phyloP scores from a whole-genome alignment of 495 filamentous ascomycete genomes.

The Neurospora sp. region DNA sequence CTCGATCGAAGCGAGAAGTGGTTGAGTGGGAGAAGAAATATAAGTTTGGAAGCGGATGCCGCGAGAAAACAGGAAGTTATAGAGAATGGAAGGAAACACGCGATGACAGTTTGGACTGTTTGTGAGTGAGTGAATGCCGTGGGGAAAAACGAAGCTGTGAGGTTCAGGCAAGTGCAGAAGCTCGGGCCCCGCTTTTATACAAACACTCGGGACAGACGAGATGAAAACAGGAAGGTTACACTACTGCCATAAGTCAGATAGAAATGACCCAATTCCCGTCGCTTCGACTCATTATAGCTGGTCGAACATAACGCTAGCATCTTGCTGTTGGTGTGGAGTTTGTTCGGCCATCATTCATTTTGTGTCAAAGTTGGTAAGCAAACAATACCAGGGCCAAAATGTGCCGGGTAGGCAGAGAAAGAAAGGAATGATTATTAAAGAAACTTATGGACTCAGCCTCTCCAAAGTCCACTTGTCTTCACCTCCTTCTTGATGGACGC shows the following conservation, averaged over 20 bases:
- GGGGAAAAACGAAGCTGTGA: not conserved
- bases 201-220: not conserved
- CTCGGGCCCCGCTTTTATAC: not conserved
- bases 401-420: not conserved
- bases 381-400: not conserved
- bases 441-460: constrained; percentile 47
- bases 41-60: not conserved
- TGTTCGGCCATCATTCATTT: not conserved
- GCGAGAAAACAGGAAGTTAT: not conserved
- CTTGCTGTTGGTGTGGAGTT: not conserved
- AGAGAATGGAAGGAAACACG: not conserved
- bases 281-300: not conserved
- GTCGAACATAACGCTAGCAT: not conserved
- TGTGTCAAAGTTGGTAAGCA: not conserved
- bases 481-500: constrained; percentile 28
- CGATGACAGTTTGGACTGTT: not conserved
- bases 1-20: not conserved
- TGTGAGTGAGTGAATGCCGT: not conserved
- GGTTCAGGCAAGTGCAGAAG: not conserved
- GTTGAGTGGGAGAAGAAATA: not conserved
- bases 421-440: too few species aligned
- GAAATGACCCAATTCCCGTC: not conserved
- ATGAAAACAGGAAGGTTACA: not conserved
- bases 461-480: constrained; percentile 46
- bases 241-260: not conserved